Evolutionary conservation across 306 rosid genomes (phyloP).

Genomic region (Aeschynomene evenia): DNA sequence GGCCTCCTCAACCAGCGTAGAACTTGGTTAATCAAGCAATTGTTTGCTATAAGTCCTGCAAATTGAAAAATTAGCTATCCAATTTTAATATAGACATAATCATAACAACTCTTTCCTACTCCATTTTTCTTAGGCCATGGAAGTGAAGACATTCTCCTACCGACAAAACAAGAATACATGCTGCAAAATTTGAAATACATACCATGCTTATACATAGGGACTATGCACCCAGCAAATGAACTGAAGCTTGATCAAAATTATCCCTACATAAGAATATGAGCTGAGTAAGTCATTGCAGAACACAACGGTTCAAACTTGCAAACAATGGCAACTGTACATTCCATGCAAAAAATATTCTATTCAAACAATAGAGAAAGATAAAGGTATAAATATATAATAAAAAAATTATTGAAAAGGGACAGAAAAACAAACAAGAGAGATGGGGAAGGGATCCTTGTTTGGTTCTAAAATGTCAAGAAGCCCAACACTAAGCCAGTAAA

Average conservation of each 20-base stretch:
- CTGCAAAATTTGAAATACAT: slow-evolving; percentile 11
- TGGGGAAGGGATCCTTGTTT: background rate
- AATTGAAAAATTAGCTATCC: slow-evolving; percentile 25
- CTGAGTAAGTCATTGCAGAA: background rate
- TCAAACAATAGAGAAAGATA: background rate
- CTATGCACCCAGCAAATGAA: background rate
- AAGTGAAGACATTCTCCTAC: background rate
- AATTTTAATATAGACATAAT: background rate
- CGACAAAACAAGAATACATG: slow-evolving; percentile 12
- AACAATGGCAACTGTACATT: background rate
- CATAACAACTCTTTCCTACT: background rate
- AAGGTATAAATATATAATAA: background rate
- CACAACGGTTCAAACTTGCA: background rate
- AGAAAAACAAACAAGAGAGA: background rate
- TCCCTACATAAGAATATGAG: slow-evolving; percentile 27
- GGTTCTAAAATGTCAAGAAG: background rate
- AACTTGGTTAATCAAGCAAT: slow-evolving; percentile 27
- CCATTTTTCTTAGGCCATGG: background rate
- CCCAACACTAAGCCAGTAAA: background rate
- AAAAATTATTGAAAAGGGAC: background rate
- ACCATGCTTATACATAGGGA: slow-evolving; percentile 29
- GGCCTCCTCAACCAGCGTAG: slow-evolving; percentile 26
- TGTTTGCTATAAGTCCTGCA: slow-evolving; percentile 34
- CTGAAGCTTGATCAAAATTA: background rate
- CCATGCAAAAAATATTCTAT: background rate